These are phyloP conservation scores for Paecilomyces sp. DNA, from an alignment of 2,329 filamentous ascomycete species.

Conservation along the genomic window DNA sequence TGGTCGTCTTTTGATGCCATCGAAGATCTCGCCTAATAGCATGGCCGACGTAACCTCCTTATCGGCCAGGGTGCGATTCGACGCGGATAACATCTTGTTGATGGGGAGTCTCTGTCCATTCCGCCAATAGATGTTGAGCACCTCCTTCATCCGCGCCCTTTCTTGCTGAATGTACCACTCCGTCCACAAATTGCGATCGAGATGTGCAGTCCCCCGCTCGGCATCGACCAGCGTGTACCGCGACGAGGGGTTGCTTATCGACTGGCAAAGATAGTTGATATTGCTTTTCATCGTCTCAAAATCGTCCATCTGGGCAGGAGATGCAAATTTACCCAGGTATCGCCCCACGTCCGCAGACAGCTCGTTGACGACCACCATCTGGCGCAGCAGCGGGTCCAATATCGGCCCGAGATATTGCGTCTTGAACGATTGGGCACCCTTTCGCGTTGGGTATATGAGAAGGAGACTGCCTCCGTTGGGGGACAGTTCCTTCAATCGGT, in stretches of 20 bases:
- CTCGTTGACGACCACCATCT: constrained; percentile 52
- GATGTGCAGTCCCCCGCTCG: constrained; percentile 42
- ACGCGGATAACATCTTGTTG: constrained; percentile 17
- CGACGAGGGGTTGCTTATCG: constrained; percentile 28
- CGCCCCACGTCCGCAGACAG: constrained; percentile 51
- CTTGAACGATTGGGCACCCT: constrained; percentile 52
- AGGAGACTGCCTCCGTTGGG: constrained; percentile 50
- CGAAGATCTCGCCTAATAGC: constrained; percentile 52
- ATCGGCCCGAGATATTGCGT: constrained; percentile 54
- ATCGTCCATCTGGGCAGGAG: constrained; percentile 48
- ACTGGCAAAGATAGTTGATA: constrained; percentile 32
- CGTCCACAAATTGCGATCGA: constrained; percentile 51
- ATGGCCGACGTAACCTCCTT: constrained; percentile 47
- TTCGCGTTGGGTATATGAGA: constrained; percentile 56
- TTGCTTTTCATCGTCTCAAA: constrained; percentile 44
- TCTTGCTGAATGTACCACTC: constrained; percentile 62
- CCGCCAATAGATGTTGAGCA: constrained; percentile 36
- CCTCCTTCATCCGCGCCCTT: constrained; percentile 50
- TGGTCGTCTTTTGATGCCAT: constrained; percentile 48
- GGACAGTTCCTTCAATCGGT: constrained; percentile 55
- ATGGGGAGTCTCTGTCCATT: constrained; percentile 28
- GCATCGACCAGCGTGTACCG: constrained; percentile 44
- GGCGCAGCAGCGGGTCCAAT: constrained; percentile 53
- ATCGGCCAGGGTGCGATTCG: constrained; percentile 22
- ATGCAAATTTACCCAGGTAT: constrained; percentile 47